Evolutionary conservation across 306 rosid genomes (phyloP), one percentile per base, ranked within the genome.

Genomic region (Luffa aegyptiaca): DNA sequence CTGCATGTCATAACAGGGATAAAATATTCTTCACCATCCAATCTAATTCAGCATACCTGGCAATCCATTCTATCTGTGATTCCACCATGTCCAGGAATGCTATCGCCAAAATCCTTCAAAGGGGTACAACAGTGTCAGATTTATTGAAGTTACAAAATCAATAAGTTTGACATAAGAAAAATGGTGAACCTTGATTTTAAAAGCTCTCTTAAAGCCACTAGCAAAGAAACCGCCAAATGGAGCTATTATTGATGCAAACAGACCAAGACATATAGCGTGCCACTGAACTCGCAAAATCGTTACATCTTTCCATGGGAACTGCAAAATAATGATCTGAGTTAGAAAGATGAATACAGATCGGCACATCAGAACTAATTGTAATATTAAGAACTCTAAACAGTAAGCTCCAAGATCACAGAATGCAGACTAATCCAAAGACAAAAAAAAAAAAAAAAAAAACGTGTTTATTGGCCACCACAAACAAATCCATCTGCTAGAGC

Each of bases 171-270:
- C 76, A 55, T 55, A 20, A 41, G 79, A 39, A 77, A 56, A 49
- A 56, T 42, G 26, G 79, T 33, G 75, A 35, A 96, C 99, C 98
- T 96, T 96, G 85, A 91, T 86, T 85, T 96, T 93, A 76, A 96
- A 96, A 83, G 99, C 99, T 86, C 99, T 90, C 87, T 96, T 96
- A 81, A 96, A 96, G 51, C 99, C 99, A 85, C 99, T 96, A 3
- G 99, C 99, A 87, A 96, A 93, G 96, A 96, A 96, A 81, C 99
- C 99, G 72, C 99, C 99, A 79, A 96, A 96, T 78, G 99, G 99
- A 80, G 99, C 99, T 75, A 96, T 93, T 72, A 96, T 89, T 58
- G 97, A 93, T 79, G 99, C 92, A 90, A 96, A 96, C 85, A 93
- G 89, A 58, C 99, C 99, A 78, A 93, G 82, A 81, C 87, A 91